Percentiles rank a stretch among this genome's conserved stretches.
These are phyloP conservation scores for Penicillium brasilianum DNA, from an alignment of 2,329 filamentous ascomycete species.

Conservation along the genomic window DNA sequence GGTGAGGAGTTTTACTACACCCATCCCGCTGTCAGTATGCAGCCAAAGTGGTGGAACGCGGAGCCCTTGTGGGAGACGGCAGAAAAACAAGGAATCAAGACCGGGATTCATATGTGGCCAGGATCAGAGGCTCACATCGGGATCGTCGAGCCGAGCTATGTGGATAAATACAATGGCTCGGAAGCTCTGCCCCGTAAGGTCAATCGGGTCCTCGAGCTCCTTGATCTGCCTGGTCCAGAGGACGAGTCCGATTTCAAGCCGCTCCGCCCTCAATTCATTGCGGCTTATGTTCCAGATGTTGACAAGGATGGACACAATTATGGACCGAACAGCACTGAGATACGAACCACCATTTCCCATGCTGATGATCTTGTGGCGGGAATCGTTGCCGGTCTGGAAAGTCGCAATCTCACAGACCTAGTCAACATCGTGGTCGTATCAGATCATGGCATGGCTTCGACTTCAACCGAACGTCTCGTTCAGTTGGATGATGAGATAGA, in stretches of 20 bases:
- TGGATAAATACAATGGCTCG: slow-evolving; percentile 83
- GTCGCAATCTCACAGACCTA: slow-evolving; percentile 82
- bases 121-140: slow-evolving; percentile 88
- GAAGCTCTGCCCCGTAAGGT: slow-evolving; percentile 79
- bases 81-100: slow-evolving; percentile 76
- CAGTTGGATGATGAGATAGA: slow-evolving; percentile 92
- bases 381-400: slow-evolving; percentile 75
- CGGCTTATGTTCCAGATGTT: slow-evolving; percentile 92
- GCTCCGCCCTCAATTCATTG: slow-evolving; percentile 85
- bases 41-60: slow-evolving; percentile 91
- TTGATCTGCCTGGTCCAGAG: slow-evolving; percentile 80
- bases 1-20: slow-evolving; percentile 88
- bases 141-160: slow-evolving; percentile 73
- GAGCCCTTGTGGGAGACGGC: slow-evolving; percentile 95
- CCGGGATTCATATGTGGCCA: slow-evolving; percentile 98
- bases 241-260: slow-evolving; percentile 56
- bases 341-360: slow-evolving; percentile 73
- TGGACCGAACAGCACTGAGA: slow-evolving; percentile 94
- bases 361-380: slow-evolving; percentile 82
- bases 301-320: slow-evolving; percentile 85
- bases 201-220: slow-evolving; percentile 74
- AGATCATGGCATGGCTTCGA: slow-evolving; percentile 98
- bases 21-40: slow-evolving; percentile 73
- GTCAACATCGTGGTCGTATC: slow-evolving; percentile 97
- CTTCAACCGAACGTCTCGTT: slow-evolving; percentile 76